These are phyloP conservation scores for Myriosclerotinia duriaeana DNA, from an alignment of 2,329 filamentous ascomycete species.

Conservation along the genomic window DNA sequence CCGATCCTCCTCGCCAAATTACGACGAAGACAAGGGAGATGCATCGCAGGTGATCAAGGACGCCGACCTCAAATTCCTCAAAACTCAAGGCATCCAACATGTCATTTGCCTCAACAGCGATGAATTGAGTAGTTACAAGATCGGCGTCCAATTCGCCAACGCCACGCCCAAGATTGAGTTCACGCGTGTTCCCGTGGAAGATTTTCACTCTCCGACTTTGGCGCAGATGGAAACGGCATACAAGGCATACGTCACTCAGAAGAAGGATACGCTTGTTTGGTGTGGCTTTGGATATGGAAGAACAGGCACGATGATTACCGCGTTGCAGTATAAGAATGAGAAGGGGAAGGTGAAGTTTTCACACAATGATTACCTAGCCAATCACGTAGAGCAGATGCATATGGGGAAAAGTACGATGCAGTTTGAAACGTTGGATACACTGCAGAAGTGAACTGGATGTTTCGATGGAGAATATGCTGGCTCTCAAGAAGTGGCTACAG, in stretches of 20 bases:
- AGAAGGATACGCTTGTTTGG: neutral
- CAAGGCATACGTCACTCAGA: neutral
- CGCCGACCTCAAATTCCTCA: neutral
- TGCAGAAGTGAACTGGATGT: neutral
- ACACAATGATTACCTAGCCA: neutral
- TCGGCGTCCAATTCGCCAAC: neutral
- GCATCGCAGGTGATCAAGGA: neutral
- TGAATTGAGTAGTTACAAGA: neutral
- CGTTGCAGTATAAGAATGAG: slow-evolving; percentile 4
- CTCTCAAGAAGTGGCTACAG: neutral
- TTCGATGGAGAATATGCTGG: neutral
- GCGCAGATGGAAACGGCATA: neutral
- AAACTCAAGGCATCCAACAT: neutral
- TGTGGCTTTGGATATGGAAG: slow-evolving; percentile 1
- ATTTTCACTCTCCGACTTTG: neutral
- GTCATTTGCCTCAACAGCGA: neutral
- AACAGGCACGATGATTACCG: slow-evolving; percentile 4
- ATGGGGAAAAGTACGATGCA: neutral
- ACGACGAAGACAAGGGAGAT: neutral
- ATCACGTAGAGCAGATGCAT: neutral
- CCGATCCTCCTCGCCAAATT: neutral
- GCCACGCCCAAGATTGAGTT: neutral
- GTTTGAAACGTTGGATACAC: neutral
- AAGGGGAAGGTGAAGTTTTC: neutral
- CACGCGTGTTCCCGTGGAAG: neutral